Evolutionary conservation across 441 rosid species (phyloP).

Genomic region (Aquilaria agallochum): DNA sequence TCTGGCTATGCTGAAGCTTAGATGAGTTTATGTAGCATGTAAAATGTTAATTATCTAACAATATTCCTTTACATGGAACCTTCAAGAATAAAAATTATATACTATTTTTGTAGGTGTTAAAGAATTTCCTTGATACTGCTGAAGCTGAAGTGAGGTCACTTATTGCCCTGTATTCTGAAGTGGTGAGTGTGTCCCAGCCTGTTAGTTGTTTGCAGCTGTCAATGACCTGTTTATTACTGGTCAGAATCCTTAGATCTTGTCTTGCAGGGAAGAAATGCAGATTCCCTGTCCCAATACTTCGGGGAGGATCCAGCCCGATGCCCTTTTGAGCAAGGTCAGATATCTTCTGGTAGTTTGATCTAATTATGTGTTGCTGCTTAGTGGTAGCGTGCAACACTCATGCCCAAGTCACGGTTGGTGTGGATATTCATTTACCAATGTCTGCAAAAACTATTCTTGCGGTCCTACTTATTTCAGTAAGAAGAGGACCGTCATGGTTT

Average conservation of each 20-base stretch:
- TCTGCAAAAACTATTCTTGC: neutral
- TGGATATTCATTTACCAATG: neutral
- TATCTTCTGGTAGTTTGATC: conserved; percentile 6
- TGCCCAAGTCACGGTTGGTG: neutral
- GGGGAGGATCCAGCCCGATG: conserved; percentile 99
- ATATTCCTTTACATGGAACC: neutral
- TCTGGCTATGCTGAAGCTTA: neutral
- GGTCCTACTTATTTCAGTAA: neutral
- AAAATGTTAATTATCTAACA: too few species aligned
- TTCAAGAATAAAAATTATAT: conserved; percentile 6
- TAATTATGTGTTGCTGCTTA: neutral
- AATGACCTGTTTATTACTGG: conserved; percentile 4
- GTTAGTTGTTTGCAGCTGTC: conserved; percentile 1
- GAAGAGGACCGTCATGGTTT: neutral
- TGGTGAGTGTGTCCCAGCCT: conserved; percentile 44
- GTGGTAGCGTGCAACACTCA: neutral
- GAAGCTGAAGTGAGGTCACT: conserved; percentile 86
- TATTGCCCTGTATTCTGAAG: conserved; percentile 71
- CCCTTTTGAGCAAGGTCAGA: conserved; percentile 96
- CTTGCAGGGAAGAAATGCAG: conserved; percentile 94
- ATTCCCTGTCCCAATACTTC: conserved; percentile 88
- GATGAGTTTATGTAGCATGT: too few species aligned
- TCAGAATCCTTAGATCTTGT: conserved; percentile 12
- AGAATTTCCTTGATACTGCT: conserved; percentile 80
- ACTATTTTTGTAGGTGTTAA: conserved; percentile 52